Base-by-base conservation (phyloP, 768 basidiomycete species). In the Chalciporus chontae region DNA sequence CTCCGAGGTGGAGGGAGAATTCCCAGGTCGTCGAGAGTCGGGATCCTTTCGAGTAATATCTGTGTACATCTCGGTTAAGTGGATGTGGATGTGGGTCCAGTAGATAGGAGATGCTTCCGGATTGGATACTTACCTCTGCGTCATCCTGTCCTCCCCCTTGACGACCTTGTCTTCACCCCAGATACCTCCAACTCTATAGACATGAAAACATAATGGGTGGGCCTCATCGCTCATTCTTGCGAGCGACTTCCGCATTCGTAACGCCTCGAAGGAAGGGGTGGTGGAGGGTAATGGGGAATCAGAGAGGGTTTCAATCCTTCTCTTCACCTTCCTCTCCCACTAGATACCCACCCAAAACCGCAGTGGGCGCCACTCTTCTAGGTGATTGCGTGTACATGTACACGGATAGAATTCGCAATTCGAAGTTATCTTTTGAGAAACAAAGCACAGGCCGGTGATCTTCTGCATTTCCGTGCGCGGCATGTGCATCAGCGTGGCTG, bases 81-180 rank as follows among this genome's bases (percentile, higher is more conserved):
- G 19, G 3, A 32, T n/a, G 24, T 27, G n/a, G 29, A 36, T 7
- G 14, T 21, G 21, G 4, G 8, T 27, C 13, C 21, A 8, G 26
- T 3, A 29, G 17, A 27, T 24, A 36, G 13, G 26, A 21, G 17
- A 21, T 8, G n/a, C n/a, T 31, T 11, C 31, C 31, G 31, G 24
- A 37, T 11, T 19, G 13, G 29, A 24, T 13, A 47, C 59, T 54
- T 45, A 68, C 66, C 54, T 58, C 19, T 48, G 52, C 6, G 68
- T 69, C 27, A 17, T 50, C 31, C 47, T 48, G 40, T 68, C 66
- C 40, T 68, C 66, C 5, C 42, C 63, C 40, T 48, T 58, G 52
- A 68, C 38, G 42, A 68, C 48, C 49, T 51, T 67, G 47, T 66
- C 61, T 19, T 69, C 62, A 17, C 60, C 45, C 52, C 64, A 64